A percentile compares a stretch with the other conserved stretches of the same genome.
Evolutionary conservation across 1,284 basidiomycete species (phyloP).

Genomic region (Sanghuangporus baumii): DNA sequence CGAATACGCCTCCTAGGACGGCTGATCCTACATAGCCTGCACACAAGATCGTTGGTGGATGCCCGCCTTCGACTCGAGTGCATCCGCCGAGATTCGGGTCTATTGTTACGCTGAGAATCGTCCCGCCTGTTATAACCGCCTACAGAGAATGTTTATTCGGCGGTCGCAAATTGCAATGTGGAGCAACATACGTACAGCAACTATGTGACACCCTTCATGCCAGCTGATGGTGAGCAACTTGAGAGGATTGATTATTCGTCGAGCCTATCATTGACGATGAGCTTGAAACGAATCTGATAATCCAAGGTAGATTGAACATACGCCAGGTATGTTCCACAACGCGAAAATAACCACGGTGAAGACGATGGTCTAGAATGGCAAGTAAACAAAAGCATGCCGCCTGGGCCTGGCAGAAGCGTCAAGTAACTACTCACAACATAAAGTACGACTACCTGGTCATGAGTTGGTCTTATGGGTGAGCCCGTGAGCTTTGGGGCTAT

Average conservation of each 20-base stretch:
- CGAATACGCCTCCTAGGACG: constrained; percentile 69
- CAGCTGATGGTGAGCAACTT: constrained; percentile 80
- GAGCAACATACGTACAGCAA: constrained; percentile 43
- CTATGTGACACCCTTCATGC: constrained; percentile 81
- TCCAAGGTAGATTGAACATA: neutral
- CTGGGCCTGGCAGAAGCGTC: neutral
- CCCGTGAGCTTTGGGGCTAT: constrained; percentile 19
- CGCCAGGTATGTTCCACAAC: constrained; percentile 72
- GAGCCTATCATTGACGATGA: constrained; percentile 29
- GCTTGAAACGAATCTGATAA: neutral
- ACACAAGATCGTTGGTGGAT: constrained; percentile 60
- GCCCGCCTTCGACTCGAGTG: constrained; percentile 70
- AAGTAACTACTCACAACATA: constrained; percentile 63
- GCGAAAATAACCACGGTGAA: constrained; percentile 78
- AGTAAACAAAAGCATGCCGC: neutral
- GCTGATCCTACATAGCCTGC: constrained; percentile 78
- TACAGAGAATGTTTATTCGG: constrained; percentile 24
- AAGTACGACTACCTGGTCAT: constrained; percentile 36
- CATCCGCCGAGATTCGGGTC: constrained; percentile 78
- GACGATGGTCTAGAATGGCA: constrained; percentile 54
- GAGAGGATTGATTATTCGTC: constrained; percentile 70
- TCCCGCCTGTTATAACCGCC: constrained; percentile 74
- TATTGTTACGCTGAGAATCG: constrained; percentile 70
- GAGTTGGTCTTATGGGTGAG: constrained; percentile 19
- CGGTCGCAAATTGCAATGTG: neutral